Base-by-base conservation (phyloP, 805 yeast genomes). In the Hanseniaspora mollemarum region DNA sequence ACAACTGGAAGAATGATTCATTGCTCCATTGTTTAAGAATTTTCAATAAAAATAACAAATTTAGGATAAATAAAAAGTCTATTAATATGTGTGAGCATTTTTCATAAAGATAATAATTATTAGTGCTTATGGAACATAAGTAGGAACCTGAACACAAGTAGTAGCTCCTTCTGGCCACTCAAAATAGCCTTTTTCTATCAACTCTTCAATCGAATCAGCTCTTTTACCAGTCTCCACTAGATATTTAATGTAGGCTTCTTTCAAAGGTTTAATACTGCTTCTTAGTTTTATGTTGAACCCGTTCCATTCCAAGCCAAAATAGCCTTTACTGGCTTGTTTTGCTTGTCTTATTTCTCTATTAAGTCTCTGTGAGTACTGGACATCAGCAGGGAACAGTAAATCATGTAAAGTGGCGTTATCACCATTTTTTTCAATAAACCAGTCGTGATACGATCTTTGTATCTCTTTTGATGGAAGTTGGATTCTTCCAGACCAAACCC, bases 401-500 rank as follows among this genome's bases (percentile, higher is more conserved):
- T 71, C 74, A 58, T 81, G 86, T 62, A 72, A 76, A 2, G 61
- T 56, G 25, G 70, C 62, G 16, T 73, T 76, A 13, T 68, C 67
- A 6, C 83, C 84, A 52, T 73, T 70, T 15, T 22, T 24, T 6
- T 49, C 65, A 12, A 70, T 61, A 29, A 74, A 63, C 24, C 66
- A 57, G 4, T 57, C 48, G 41, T 73, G 74, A 63, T 73, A 73
- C 32, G 60, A 54, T 33, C 58, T 55, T 77, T 78, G 80, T n/a
- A 67, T 72, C 22, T 65, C 67, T 16, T 56, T 54, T 0, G 72
- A 41, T 1, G 88, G 88, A 19, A 80, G 61, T 19, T 56, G 8
- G 2, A 82, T 64, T 43, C 79, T 69, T 0, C 79, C 78, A 6
- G 77, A 61, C 68, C 81, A 75, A 7, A 77, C 76, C 50, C 87